Conservation (phyloP, 306 rosid genomes). For the Lagenaria siceraria region DNA sequence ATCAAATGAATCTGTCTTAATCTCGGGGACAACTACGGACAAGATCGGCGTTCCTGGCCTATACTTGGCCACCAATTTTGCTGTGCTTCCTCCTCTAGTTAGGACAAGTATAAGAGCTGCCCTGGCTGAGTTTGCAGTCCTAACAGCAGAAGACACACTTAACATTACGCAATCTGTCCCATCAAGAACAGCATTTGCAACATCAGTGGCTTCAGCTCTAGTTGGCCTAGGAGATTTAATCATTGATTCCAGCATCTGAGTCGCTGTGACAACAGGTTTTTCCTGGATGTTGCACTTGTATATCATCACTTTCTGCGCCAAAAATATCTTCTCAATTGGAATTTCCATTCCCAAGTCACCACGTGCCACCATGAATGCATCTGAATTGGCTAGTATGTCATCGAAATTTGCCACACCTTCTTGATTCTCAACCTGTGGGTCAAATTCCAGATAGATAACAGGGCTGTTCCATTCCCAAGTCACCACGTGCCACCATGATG, state of each 20-base stretch:
- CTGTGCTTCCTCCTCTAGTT: conserved; percentile 77
- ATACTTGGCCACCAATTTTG: conserved; percentile 94
- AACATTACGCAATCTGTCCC: conserved; percentile 93
- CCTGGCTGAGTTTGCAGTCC: conserved; percentile 70
- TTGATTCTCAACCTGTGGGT: conserved; percentile 83
- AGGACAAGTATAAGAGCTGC: conserved; percentile 69
- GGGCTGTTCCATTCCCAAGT: conserved; percentile 99
- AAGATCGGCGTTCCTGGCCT: conserved; percentile 94
- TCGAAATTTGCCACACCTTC: conserved; percentile 98
- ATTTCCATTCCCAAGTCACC: conserved; percentile 99
- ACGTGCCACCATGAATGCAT: conserved; percentile 97
- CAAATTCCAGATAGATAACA: conserved; percentile 8
- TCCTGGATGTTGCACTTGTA: conserved; percentile 98
- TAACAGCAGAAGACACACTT: conserved; percentile 84
- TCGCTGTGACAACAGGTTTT: conserved; percentile 96
- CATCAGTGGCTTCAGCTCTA: conserved; percentile 72
- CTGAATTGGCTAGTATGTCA: conserved; percentile 84
- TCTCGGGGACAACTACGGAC: conserved; percentile 94
- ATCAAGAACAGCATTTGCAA: conserved; percentile 84
- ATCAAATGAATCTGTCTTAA: conserved; percentile 74
- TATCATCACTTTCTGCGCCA: conserved; percentile 98
- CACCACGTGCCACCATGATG: conserved; percentile 98
- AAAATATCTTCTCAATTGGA: conserved; percentile 94
- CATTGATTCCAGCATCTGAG: conserved; percentile 91
- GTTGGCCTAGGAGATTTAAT: conserved; percentile 71